Evolutionary conservation across 1,139 yeast genomes (phyloP).

Genomic region (Geotrichum histeridarum): DNA sequence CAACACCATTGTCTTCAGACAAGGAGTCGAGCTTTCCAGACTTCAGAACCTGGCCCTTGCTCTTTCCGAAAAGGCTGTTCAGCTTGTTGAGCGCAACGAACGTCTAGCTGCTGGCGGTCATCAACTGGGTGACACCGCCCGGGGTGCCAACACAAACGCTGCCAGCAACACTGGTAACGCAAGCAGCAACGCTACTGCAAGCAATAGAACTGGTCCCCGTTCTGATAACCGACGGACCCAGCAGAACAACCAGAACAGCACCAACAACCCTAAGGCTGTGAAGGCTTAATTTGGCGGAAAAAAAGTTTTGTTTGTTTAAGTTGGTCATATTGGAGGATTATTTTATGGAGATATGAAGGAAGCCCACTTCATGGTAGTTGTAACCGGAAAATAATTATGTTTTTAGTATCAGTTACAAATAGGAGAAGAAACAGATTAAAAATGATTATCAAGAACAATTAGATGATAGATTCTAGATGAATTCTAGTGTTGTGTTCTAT

Average conservation of each 20-base stretch:
- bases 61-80: constrained; percentile 79
- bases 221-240: constrained; percentile 11
- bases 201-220: constrained; percentile 5
- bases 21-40: constrained; percentile 75
- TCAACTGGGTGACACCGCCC: constrained; percentile 33
- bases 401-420: neutral
- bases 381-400: neutral
- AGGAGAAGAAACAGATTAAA: neutral
- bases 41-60: constrained; percentile 85
- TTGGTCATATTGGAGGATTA: neutral
- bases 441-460: neutral
- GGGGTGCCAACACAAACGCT: constrained; percentile 7
- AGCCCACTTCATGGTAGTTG: neutral
- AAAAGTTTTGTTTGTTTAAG: neutral
- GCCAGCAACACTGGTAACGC: constrained; percentile 7
- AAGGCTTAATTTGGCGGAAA: constrained; percentile 4
- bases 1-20: constrained; percentile 54
- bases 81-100: constrained; percentile 80
- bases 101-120: constrained; percentile 75
- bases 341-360: neutral
- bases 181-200: constrained; percentile 3
- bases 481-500: too few species aligned
- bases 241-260: constrained; percentile 4
- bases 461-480: too few species aligned
- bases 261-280: constrained; percentile 9